These are phyloP conservation scores for Lolium perenne DNA, from an alignment of 176 grass and related monocot genomes.

Conservation along the genomic window DNA sequence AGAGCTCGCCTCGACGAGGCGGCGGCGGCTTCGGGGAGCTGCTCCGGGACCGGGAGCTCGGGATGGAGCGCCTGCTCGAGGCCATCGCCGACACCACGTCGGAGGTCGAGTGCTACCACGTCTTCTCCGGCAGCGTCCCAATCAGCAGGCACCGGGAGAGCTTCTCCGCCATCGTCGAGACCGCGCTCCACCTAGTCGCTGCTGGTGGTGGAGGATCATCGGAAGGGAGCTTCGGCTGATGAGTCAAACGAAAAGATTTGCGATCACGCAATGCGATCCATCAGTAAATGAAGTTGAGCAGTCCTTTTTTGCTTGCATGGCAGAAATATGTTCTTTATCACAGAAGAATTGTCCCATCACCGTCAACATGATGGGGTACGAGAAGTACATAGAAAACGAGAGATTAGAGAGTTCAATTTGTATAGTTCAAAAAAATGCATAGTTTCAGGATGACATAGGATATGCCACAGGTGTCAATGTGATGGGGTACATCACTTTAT, in stretches of 20 bases:
- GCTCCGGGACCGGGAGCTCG: slow-evolving; percentile 34
- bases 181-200: slow-evolving; percentile 51
- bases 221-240: neutral
- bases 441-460: neutral
- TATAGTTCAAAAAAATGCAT: neutral
- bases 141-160: slow-evolving; percentile 51
- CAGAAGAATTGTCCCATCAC: neutral
- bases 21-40: slow-evolving; percentile 12
- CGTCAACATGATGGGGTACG: neutral
- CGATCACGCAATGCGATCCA: neutral
- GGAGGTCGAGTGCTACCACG: slow-evolving; percentile 79
- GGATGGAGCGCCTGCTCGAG: slow-evolving; percentile 47
- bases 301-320: neutral
- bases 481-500: neutral
- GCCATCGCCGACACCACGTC: slow-evolving; percentile 62
- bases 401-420: neutral
- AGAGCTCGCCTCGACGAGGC: neutral
- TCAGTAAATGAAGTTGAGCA: neutral
- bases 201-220: neutral
- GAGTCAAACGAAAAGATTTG: neutral
- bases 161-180: slow-evolving; percentile 54
- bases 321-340: neutral
- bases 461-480: neutral
- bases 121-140: slow-evolving; percentile 79
- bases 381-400: neutral